Evolutionary conservation across 2,329 filamentous ascomycete genomes (phyloP), one percentile per base, ranked within the genome.

Genomic region (Colletotrichum sojae): DNA sequence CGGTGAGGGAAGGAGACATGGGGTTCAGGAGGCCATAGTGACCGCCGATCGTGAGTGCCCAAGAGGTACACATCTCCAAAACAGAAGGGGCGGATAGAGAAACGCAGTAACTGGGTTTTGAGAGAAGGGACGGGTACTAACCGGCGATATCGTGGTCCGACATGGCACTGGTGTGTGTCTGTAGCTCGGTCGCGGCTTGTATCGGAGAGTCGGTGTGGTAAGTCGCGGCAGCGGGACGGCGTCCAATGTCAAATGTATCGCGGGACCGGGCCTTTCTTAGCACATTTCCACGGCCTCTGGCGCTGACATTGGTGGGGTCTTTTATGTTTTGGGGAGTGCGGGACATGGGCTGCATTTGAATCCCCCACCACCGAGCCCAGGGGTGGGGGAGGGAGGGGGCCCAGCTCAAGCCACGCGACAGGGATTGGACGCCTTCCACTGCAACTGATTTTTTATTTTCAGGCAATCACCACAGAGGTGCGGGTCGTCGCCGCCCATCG

Each of bases 81-180:
- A 43, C 2, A 13, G 10, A 15, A 43, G 5, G 40, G 40, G 40
- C 13, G 13, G 6, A 16, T n/a, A 15, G 15, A 15, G 4, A 15
- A 15, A 15, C 40, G 40, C 13, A 43, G 4, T 1, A 10, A 1
- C 10, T 9, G 31, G 31, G 31, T 36, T 36, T 36, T 36, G 6
- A 8, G 9, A 36, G 6, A 36, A 36, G 6, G 3, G 10, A 36
- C 31, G 40, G 13, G 40, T 43, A 43, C 40, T 43, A 77, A 90
- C 89, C 86, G 80, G 84, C 86, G 81, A 90, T 89, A 78, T 91
- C 89, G 78, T 90, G 87, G 75, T 91, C 89, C 66, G 89, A 91
- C 89, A 91, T 91, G 71, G 53, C 31, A 36, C 81, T 58, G 45
- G 27, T 6, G 20, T 56, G 27, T 45, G 20, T 51, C 25, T 48